A percentile compares a stretch with the other conserved stretches of the same genome.
Conservation (phyloP, 768 basidiomycete species). For the Hydnum rufescens region DNA sequence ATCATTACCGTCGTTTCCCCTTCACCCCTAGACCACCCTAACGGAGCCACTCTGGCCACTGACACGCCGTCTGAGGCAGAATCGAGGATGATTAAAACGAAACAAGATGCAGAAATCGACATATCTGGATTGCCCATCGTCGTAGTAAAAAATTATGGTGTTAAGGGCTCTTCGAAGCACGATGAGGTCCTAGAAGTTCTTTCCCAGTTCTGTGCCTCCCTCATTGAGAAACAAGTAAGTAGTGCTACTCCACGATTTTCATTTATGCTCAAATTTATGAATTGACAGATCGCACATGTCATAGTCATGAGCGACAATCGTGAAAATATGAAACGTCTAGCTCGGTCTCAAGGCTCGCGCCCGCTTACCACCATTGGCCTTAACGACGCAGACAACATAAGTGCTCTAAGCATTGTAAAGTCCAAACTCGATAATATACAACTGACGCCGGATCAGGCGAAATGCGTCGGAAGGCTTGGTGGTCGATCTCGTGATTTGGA, state of each 20-base stretch:
- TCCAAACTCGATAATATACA: constrained; percentile 47
- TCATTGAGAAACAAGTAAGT: constrained; percentile 60
- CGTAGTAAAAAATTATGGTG: constrained; percentile 60
- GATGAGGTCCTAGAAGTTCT: constrained; percentile 60
- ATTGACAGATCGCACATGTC: constrained; percentile 64
- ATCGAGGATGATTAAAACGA: constrained; percentile 13
- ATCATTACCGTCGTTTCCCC: neutral
- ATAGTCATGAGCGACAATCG: constrained; percentile 79
- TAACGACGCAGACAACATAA: constrained; percentile 67
- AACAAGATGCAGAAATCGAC: constrained; percentile 23
- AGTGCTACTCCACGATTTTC: neutral
- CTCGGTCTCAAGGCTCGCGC: constrained; percentile 68
- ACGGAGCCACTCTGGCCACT: constrained; percentile 10
- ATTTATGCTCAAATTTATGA: constrained; percentile 5
- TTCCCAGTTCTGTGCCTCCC: constrained; percentile 63
- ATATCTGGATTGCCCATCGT: constrained; percentile 54
- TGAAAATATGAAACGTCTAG: constrained; percentile 66
- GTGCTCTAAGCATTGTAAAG: constrained; percentile 61
- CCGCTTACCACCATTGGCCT: constrained; percentile 62
- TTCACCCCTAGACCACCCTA: constrained; percentile 7
- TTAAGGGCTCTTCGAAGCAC: constrained; percentile 31
- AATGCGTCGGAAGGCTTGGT: constrained; percentile 55
- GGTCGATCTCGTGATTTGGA: constrained; percentile 83
- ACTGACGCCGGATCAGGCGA: constrained; percentile 27
- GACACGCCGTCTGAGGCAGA: constrained; percentile 8